Conservation (phyloP, 495 filamentous ascomycete species). For the Penicillium soppii region DNA sequence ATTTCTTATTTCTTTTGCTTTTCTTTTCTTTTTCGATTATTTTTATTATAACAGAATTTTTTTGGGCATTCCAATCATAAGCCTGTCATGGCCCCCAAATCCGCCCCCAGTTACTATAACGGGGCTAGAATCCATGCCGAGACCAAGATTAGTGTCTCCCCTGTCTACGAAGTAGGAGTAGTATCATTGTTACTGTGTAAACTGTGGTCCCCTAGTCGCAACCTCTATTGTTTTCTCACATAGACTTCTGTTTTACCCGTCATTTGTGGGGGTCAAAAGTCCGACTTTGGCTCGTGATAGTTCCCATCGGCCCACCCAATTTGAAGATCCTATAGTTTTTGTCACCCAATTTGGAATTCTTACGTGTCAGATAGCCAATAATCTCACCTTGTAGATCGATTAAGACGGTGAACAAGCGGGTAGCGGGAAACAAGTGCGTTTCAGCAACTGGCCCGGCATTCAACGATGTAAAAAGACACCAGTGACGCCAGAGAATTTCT, state of each 20-base stretch:
- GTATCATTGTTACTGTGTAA: constrained; percentile 6
- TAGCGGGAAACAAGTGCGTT: neutral
- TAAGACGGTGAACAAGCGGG: neutral
- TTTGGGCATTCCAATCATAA: too few relatives aligned
- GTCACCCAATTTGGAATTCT: neutral
- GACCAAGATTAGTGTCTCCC: neutral
- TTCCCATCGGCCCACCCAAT: constrained; percentile 9
- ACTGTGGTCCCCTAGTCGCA: constrained; percentile 6
- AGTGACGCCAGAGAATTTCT: constrained; percentile 3
- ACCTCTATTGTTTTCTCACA: neutral
- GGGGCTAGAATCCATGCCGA: constrained; percentile 8
- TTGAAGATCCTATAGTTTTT: constrained; percentile 1
- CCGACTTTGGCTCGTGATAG: constrained; percentile 12
- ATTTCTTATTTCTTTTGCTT: constrained; percentile 1
- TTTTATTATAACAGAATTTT: too few relatives aligned
- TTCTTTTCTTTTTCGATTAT: neutral
- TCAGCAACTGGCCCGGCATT: neutral
- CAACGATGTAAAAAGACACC: neutral
- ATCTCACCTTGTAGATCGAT: neutral
- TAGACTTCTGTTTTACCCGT: constrained; percentile 1
- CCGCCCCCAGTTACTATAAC: constrained; percentile 6
- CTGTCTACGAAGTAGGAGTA: neutral
- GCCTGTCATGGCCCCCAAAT: constrained; percentile 12
- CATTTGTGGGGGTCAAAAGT: constrained; percentile 9
- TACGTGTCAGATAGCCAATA: neutral